Percentiles rank a stretch among this genome's conserved stretches.
Evolutionary conservation across 164 flowering plant species (phyloP).

Genomic region (Protea cynaroides): DNA sequence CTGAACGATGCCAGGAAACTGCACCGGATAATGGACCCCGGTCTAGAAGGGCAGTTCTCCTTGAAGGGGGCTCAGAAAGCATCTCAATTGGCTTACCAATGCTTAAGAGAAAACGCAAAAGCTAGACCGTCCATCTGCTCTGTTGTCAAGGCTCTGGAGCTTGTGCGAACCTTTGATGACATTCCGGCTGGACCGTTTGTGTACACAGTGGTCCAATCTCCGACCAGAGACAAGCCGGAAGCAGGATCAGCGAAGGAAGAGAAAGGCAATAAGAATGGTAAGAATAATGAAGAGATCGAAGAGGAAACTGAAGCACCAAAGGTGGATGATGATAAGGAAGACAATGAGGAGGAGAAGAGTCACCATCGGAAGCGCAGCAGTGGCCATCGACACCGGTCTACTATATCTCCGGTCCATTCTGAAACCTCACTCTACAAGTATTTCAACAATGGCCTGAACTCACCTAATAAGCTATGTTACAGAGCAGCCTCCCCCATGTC

Average conservation of each 20-base stretch:
- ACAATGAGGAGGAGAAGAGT: background rate
- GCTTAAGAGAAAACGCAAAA: constrained; percentile 59
- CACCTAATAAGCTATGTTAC: too few relatives aligned
- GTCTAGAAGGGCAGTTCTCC: constrained; percentile 60
- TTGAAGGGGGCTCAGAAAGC: constrained; percentile 55
- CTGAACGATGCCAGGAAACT: constrained; percentile 44
- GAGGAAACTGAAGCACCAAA: background rate
- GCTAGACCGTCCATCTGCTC: constrained; percentile 45
- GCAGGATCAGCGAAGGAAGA: too few relatives aligned
- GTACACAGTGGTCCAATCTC: constrained; percentile 23
- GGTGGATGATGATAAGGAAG: background rate
- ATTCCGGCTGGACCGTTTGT: constrained; percentile 40
- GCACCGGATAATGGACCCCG: constrained; percentile 48
- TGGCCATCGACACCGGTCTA: background rate
- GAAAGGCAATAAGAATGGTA: background rate
- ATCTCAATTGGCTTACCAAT: constrained; percentile 57
- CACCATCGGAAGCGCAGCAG: background rate
- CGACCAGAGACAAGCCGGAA: constrained; percentile 15
- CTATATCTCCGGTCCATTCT: background rate
- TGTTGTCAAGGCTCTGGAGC: constrained; percentile 46
- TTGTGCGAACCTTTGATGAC: constrained; percentile 37
- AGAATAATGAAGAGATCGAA: background rate
- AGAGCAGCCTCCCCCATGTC: background rate
- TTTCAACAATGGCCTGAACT: background rate
- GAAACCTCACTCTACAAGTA: background rate